These are phyloP conservation scores for Hymenoscyphus salicellus DNA, from an alignment of 2,329 filamentous ascomycete species.

Conservation along the genomic window DNA sequence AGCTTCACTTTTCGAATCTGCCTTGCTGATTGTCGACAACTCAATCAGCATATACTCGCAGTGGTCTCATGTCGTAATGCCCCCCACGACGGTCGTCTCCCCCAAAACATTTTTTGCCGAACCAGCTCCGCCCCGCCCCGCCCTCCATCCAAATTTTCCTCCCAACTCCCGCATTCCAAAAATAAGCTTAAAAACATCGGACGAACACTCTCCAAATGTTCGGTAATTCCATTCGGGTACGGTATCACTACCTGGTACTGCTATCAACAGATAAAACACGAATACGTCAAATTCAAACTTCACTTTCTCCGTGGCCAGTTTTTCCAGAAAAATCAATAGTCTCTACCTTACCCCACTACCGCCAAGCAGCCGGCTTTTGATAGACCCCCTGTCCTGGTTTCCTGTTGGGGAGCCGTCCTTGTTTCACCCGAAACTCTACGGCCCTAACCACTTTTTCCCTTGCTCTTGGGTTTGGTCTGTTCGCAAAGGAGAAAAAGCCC, in stretches of 20 bases:
- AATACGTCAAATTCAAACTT: too few species aligned
- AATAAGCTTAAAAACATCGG: constrained; percentile 2
- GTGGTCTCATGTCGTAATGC: not conserved
- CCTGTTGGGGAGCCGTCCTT: too few species aligned
- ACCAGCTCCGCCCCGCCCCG: not conserved
- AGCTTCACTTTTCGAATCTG: not conserved
- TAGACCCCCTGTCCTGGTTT: too few species aligned
- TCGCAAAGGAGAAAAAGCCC: too few species aligned
- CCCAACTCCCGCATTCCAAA: not conserved
- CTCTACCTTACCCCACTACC: not conserved
- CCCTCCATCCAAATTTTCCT: not conserved
- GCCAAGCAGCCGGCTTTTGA: too few species aligned
- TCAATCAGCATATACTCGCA: not conserved
- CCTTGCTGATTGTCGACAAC: not conserved
- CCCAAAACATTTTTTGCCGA: not conserved
- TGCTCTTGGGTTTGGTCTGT: too few species aligned
- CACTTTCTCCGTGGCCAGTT: not conserved
- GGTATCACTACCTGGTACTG: too few species aligned
- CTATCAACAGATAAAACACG: too few species aligned
- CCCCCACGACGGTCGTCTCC: not conserved
- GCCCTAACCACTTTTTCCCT: too few species aligned
- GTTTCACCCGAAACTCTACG: too few species aligned
- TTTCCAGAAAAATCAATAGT: not conserved
- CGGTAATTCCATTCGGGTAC: not conserved
- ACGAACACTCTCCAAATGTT: not conserved